A percentile compares a stretch with the other conserved stretches of the same genome.
These are phyloP conservation scores for Sphenostylis stenocarpa DNA, from an alignment of 306 rosid genomes.

Conservation along the genomic window DNA sequence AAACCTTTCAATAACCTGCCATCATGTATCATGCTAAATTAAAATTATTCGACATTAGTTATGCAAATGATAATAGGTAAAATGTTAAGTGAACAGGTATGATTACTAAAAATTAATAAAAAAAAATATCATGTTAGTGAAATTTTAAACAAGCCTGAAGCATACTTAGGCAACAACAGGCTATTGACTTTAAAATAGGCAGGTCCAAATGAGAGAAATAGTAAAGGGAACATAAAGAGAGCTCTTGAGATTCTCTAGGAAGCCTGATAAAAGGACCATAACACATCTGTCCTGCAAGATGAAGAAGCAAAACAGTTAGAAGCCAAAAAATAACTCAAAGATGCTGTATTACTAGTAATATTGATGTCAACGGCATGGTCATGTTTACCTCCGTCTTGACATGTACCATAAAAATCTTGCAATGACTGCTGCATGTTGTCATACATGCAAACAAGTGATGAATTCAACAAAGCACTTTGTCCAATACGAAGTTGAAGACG, in stretches of 20 bases:
- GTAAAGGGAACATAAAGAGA: slow-evolving; percentile 68
- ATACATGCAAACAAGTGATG: slow-evolving; percentile 55
- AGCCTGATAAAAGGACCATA: slow-evolving; percentile 80
- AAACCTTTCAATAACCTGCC: slow-evolving; percentile 7
- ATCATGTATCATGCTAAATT: background rate
- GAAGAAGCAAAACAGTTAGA: slow-evolving; percentile 27
- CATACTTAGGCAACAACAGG: slow-evolving; percentile 82
- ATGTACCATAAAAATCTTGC: slow-evolving; percentile 51
- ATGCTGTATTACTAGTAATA: background rate
- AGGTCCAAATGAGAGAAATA: slow-evolving; percentile 70
- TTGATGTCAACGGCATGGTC: slow-evolving; percentile 5
- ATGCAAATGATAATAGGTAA: slow-evolving; percentile 8
- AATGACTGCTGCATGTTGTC: slow-evolving; percentile 59
- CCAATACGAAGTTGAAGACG: slow-evolving; percentile 69
- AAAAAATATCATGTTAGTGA: background rate
- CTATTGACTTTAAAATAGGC: slow-evolving; percentile 59
- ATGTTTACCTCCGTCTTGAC: slow-evolving; percentile 59
- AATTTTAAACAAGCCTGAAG: slow-evolving; percentile 21
- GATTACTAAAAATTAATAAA: background rate
- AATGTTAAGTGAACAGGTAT: background rate
- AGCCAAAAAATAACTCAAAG: slow-evolving; percentile 6
- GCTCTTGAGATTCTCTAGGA: slow-evolving; percentile 75
- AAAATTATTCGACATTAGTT: background rate
- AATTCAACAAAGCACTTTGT: slow-evolving; percentile 53
- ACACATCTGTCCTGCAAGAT: slow-evolving; percentile 54